Conservation (phyloP, 2,329 filamentous ascomycete species). For the Botrytis fabae region DNA sequence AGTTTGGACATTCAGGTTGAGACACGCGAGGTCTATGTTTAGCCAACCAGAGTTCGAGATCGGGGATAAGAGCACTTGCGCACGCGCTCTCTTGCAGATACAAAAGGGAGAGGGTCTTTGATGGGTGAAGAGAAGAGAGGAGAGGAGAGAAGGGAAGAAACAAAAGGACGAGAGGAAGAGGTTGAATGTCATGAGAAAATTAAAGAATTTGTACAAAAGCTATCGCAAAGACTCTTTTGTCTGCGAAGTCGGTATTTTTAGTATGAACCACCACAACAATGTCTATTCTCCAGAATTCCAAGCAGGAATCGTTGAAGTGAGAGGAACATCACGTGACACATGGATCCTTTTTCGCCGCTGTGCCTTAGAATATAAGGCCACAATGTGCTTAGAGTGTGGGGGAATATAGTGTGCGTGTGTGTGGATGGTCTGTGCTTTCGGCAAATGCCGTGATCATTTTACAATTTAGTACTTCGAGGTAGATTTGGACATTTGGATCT, state of each 20-base stretch:
- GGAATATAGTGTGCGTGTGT: not conserved
- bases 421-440: not conserved
- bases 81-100: conserved; percentile 21
- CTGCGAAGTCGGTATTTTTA: not conserved
- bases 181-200: not conserved
- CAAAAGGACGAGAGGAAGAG: not conserved
- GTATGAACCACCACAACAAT: not conserved
- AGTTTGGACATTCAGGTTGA: conserved; percentile 30
- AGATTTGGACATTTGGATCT: not conserved
- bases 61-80: conserved; percentile 13
- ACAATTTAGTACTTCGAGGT: not conserved
- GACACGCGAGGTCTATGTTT: conserved; percentile 17
- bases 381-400: not conserved
- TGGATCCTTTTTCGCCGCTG: not conserved
- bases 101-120: not conserved
- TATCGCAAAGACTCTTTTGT: not conserved
- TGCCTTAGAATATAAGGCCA: not conserved
- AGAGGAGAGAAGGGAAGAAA: not conserved
- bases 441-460: conserved; percentile 12
- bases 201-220: not conserved
- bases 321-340: not conserved
- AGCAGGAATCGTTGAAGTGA: too few relatives aligned
- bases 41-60: conserved; percentile 19
- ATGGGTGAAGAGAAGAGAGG: not conserved
- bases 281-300: not conserved